Percentiles rank a stretch among this genome's conserved stretches.
These are phyloP conservation scores for Microbotryum silenes-acaulis DNA, from an alignment of 1,284 basidiomycete species.

Conservation along the genomic window DNA sequence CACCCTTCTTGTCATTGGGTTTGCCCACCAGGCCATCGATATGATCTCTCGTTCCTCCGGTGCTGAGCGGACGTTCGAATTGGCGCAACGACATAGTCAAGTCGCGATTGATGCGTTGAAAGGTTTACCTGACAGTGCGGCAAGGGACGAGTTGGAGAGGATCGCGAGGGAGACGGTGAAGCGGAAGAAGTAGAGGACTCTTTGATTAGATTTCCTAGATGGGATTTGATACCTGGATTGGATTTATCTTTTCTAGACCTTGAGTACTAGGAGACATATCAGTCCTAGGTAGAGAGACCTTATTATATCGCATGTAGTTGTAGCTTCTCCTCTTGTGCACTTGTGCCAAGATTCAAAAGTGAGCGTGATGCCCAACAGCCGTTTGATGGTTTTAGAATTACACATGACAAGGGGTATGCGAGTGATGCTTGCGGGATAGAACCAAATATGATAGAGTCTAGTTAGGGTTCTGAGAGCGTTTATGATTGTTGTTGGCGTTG, in stretches of 20 bases:
- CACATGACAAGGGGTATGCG: background rate
- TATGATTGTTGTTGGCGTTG: conserved; percentile 1
- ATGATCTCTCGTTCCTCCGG: conserved; percentile 68
- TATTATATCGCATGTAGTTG: too few relatives aligned
- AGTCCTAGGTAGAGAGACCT: too few relatives aligned
- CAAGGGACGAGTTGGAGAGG: conserved; percentile 57
- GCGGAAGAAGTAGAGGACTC: conserved; percentile 39
- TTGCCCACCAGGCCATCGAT: conserved; percentile 55
- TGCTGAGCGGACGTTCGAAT: conserved; percentile 65
- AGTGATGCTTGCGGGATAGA: background rate
- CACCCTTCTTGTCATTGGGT: too few relatives aligned
- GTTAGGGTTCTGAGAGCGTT: background rate
- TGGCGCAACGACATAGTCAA: conserved; percentile 69
- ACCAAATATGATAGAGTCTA: background rate
- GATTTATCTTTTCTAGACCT: too few relatives aligned
- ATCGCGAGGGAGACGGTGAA: conserved; percentile 45
- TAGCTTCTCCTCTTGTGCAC: too few relatives aligned
- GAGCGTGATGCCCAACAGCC: too few relatives aligned
- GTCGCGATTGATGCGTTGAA: conserved; percentile 65
- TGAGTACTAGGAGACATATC: too few relatives aligned
- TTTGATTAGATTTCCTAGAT: background rate
- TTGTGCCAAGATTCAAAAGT: too few relatives aligned
- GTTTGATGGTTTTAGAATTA: background rate
- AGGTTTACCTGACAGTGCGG: conserved; percentile 72
- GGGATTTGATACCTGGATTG: too few relatives aligned